Base-by-base conservation (phyloP, 306 rosid genomes). In the Sphenostylis stenocarpa region DNA sequence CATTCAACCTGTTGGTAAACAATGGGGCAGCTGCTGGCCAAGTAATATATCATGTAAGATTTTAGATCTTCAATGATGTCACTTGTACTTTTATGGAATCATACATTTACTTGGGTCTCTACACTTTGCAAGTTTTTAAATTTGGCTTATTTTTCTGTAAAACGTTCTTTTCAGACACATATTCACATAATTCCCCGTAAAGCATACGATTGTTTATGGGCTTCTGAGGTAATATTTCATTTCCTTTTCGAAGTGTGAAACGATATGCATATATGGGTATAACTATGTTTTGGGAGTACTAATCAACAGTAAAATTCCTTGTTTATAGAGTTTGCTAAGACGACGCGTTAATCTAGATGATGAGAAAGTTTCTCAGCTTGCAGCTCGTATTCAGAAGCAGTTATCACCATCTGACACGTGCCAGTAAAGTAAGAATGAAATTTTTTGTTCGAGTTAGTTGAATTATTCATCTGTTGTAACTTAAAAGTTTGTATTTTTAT, bases 181-280 rank as follows among this genome's bases (percentile, higher is more conserved):
- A 81, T 95, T 60, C 99, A 95, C 85, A 87, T 95, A 78, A 92
- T 95, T 78, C 99, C 99, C 44, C 99, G 97, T 70, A 87, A 88
- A 75, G 91, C 86, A 19, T 83, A 10, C 9, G 99, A 95, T 73
- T 89, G 94, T 80, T 83, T 92, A 57, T 95, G 99, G 99, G 80
- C 89, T 17, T 95, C 99, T 16, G 97, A 95, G 99, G 99, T 95
- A 89, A 60, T 72, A 21, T 38, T 62, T 4, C 47, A 28, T 47
- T 49, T 9, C 26, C 36, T 49, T 24, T 51, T 60, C 56, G 28
- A 5, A 57, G 15, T 77, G 31, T 77, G 62, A 75, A 62, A 16
- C 20, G 62, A 21, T 36, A 44, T 66, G 14, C 44, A 5, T 45
- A 36, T 38, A 9, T n/a, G n/a, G n/a, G n/a, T n/a, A n/a, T n/a